Conservation (phyloP, 345 rosid species). For the Brassica juncea region DNA sequence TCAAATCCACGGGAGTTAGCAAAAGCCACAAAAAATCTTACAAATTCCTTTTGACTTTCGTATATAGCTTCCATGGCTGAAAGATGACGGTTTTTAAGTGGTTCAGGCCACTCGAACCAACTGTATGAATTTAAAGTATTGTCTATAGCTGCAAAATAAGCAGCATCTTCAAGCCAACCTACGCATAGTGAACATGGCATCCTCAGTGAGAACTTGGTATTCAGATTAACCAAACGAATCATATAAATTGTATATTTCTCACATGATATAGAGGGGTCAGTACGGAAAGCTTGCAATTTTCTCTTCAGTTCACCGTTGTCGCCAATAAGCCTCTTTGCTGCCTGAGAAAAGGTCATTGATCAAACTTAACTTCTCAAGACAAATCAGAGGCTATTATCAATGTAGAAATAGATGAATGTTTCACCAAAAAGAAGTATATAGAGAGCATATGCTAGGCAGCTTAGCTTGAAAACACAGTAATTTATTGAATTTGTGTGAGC, state of each 20-base stretch:
- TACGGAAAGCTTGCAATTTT: constrained; percentile 61
- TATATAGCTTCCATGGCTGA: constrained; percentile 83
- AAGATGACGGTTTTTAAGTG: constrained; percentile 77
- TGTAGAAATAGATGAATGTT: background rate
- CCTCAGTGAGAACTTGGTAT: constrained; percentile 2
- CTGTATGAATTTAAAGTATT: constrained; percentile 53
- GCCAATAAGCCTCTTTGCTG: constrained; percentile 78
- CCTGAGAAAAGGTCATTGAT: constrained; percentile 46
- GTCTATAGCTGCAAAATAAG: constrained; percentile 93
- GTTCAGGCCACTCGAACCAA: constrained; percentile 93
- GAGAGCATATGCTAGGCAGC: background rate
- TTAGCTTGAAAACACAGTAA: background rate
- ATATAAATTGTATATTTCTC: constrained; percentile 36
- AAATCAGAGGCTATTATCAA: background rate
- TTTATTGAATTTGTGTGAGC: background rate
- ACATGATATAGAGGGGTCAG: constrained; percentile 64
- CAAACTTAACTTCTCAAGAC: constrained; percentile 8
- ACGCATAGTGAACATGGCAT: constrained; percentile 12
- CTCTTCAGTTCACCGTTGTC: constrained; percentile 60
- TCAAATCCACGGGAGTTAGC: constrained; percentile 16
- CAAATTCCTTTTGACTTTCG: constrained; percentile 74
- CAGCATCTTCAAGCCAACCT: constrained; percentile 99
- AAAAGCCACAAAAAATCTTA: constrained; percentile 46
- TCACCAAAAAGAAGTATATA: background rate
- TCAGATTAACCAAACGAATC: background rate